These are phyloP conservation scores for Volvox carteri DNA, from an alignment of 163 green algal species.

Conservation along the genomic window DNA sequence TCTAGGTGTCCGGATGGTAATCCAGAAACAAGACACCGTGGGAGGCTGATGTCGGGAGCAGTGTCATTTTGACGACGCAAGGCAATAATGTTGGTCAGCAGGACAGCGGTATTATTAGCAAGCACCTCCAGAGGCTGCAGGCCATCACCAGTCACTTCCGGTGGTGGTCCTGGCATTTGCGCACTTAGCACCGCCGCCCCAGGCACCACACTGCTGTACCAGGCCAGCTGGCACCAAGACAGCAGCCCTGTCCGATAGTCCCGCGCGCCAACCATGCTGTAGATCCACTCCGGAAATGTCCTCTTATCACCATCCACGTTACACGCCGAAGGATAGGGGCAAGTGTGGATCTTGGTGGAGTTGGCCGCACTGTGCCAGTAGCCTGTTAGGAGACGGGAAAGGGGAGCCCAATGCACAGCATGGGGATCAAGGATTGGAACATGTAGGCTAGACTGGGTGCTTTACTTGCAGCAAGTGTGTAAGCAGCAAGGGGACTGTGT, in stretches of 20 bases:
- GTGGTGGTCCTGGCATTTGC: too few species aligned
- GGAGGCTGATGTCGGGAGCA: neutral
- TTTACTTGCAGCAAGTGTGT: too few species aligned
- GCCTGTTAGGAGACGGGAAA: neutral
- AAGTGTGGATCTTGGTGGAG: neutral
- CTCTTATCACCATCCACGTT: neutral
- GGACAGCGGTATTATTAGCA: too few species aligned
- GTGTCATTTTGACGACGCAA: too few species aligned
- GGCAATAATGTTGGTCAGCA: neutral
- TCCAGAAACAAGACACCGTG: neutral
- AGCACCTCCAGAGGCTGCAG: too few species aligned
- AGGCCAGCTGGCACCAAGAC: slow-evolving; percentile 9
- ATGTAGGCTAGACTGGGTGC: too few species aligned
- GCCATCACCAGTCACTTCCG: too few species aligned
- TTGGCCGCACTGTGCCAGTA: slow-evolving; percentile 44
- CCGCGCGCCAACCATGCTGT: neutral
- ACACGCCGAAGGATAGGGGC: slow-evolving; percentile 1
- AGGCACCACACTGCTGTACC: neutral
- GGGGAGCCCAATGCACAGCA: neutral
- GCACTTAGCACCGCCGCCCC: neutral
- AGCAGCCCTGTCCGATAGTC: neutral
- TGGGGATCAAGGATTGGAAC: too few species aligned
- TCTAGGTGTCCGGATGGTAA: neutral
- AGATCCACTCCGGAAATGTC: neutral
- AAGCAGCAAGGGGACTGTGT: too few species aligned